Base-by-base conservation (phyloP, 176 grass and related monocot genomes). In the Pontederia paniculata region DNA sequence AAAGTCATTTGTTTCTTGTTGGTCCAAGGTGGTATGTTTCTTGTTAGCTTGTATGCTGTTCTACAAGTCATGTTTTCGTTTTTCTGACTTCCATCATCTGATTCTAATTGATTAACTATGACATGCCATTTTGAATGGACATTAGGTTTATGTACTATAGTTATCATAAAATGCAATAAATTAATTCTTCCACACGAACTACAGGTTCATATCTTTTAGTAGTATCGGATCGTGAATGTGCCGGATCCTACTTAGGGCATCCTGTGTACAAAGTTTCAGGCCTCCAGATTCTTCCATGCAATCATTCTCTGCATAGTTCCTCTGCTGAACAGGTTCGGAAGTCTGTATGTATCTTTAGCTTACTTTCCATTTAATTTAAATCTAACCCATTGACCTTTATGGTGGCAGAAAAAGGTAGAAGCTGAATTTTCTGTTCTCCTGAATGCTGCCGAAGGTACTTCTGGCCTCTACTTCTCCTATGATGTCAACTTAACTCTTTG, bases 401-500 rank as follows among this genome's bases (percentile, higher is more conserved):
- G 42, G 84, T 76, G 60, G 55, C 83, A 98, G 93, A 91, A 88
- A 84, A 98, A 82, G 65, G 73, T 84, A 78, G 87, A 98, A 76
- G 60, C 66, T 54, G 72, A 88, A 56, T 88, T 91, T 62, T 79
- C 75, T 11, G 74, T 75, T 58, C 81, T 98, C 17, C 59, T 98
- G 70, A 70, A 77, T 56, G 77, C 87, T 72, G 81, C 93, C 23
- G 77, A 98, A 72, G 84, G 59, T 72, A 73, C 84, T 43, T 49
- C 80, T 42, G 93, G 93, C 44, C 79, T 98, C 53, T 84, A 88
- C 75, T 98, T 98, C 69, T 98, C 87, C 23, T 91, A 91, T 13
- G 93, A 98, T 66, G 72, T 82, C 22, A 98, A 91, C 78, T 71
- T 98, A 80, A 98, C 93, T 44, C 78, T 98, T 69, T 77, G 66